phyloP scores from a whole-genome alignment of 768 basidiomycete genomes.

The Obba rivulosa region DNA sequence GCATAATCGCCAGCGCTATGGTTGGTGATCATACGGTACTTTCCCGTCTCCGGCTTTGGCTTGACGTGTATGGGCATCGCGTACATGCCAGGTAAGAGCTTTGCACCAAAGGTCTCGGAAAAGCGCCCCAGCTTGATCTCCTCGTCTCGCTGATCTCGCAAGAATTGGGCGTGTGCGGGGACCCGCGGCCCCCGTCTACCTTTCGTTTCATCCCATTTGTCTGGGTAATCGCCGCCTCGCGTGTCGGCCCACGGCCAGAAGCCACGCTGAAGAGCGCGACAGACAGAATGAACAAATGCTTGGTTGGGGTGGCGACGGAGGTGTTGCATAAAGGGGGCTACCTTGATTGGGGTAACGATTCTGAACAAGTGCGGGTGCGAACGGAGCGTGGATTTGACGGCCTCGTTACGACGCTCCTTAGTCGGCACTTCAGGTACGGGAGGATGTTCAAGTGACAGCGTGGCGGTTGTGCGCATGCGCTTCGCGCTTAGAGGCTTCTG shows the following conservation, averaged over 20 bases:
- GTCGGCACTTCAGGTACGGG: too few species aligned
- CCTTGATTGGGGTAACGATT: conserved; percentile 32
- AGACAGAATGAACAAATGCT: conserved; percentile 30
- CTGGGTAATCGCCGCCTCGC: conserved; percentile 15
- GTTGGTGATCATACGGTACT: conserved; percentile 33
- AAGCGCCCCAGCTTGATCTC: conserved; percentile 11
- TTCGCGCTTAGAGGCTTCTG: too few species aligned
- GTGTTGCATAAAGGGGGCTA: conserved; percentile 23
- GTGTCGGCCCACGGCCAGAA: conserved; percentile 42
- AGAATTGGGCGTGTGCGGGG: neutral
- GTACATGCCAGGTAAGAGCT: conserved; percentile 41
- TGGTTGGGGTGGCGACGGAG: conserved; percentile 33
- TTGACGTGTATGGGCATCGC: conserved; percentile 33
- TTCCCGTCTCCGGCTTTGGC: conserved; percentile 28
- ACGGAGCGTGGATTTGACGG: conserved; percentile 18
- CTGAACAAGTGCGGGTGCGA: conserved; percentile 28
- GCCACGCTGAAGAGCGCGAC: conserved; percentile 26
- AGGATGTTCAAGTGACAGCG: too few species aligned
- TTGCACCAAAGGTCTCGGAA: conserved; percentile 24
- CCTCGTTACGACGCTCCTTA: too few species aligned
- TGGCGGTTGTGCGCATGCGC: too few species aligned
- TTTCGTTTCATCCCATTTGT: conserved; percentile 10
- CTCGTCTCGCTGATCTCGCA: conserved; percentile 12
- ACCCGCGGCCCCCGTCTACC: neutral
- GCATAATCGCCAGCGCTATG: conserved; percentile 30